Percentiles rank a stretch among this genome's conserved stretches.
Evolutionary conservation across 495 filamentous ascomycete genomes (phyloP).

Genomic region (Physcia stellaris): DNA sequence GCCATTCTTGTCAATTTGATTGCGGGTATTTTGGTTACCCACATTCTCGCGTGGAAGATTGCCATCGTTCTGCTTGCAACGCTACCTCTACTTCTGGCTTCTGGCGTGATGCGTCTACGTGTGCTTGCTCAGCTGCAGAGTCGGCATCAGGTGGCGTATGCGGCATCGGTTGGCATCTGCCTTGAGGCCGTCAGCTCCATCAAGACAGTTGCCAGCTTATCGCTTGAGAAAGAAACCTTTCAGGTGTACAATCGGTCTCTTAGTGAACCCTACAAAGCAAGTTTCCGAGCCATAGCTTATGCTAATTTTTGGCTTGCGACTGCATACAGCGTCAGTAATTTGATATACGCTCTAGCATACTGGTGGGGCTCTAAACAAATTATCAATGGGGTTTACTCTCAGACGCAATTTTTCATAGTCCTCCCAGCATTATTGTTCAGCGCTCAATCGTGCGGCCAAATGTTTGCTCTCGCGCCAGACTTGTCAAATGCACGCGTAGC

Average conservation of each 20-base stretch:
- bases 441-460: slow-evolving; percentile 50
- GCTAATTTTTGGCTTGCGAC: slow-evolving; percentile 27
- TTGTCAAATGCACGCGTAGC: slow-evolving; percentile 38
- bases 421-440: slow-evolving; percentile 42
- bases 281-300: slow-evolving; percentile 14
- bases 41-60: slow-evolving; percentile 46
- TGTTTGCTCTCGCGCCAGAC: slow-evolving; percentile 51
- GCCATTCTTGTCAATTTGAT: slow-evolving; percentile 33
- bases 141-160: slow-evolving; percentile 42
- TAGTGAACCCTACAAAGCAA: slow-evolving; percentile 3
- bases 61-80: slow-evolving; percentile 40
- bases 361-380: slow-evolving; percentile 53
- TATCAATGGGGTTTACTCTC: slow-evolving; percentile 38
- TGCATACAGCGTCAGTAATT: slow-evolving; percentile 30
- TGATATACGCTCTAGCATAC: slow-evolving; percentile 52
- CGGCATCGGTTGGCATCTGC: slow-evolving; percentile 38
- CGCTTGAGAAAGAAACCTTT: slow-evolving; percentile 19
- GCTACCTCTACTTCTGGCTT: slow-evolving; percentile 36
- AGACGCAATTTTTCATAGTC: slow-evolving; percentile 53
- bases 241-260: slow-evolving; percentile 6
- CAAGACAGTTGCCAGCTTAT: slow-evolving; percentile 41
- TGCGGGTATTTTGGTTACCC: slow-evolving; percentile 38
- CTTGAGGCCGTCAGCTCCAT: slow-evolving; percentile 44
- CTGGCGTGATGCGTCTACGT: slow-evolving; percentile 35
- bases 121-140: slow-evolving; percentile 36